Percentiles rank a stretch among this genome's conserved stretches.
Conservation (phyloP, 306 rosid genomes). For the Prunus mume region DNA sequence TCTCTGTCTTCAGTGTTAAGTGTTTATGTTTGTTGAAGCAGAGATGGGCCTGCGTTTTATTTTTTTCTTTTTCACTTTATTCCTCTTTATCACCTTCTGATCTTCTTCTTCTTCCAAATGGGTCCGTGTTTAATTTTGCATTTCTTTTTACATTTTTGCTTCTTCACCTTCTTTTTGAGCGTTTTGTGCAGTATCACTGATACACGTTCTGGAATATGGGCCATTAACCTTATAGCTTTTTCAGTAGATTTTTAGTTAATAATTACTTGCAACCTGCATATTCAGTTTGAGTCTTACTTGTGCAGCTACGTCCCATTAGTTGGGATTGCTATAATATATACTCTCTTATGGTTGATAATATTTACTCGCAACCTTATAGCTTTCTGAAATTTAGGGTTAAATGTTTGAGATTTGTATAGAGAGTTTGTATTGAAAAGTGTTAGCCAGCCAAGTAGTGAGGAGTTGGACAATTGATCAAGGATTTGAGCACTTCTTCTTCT, state of each 20-base stretch:
- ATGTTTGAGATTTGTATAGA: too few relatives aligned
- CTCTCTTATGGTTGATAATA: too few relatives aligned
- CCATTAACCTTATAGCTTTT: neutral
- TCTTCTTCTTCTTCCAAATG: slow-evolving; percentile 35
- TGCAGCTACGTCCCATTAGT: neutral
- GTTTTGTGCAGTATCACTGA: neutral
- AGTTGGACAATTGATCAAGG: too few relatives aligned
- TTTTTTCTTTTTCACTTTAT: slow-evolving; percentile 32
- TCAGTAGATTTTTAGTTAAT: neutral
- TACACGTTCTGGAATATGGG: too few relatives aligned
- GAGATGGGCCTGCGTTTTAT: slow-evolving; percentile 16
- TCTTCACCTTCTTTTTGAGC: neutral
- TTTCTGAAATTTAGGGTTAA: too few relatives aligned
- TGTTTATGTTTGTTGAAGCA: slow-evolving; percentile 6
- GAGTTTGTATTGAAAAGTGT: too few relatives aligned
- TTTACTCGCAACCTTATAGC: too few relatives aligned
- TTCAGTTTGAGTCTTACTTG: neutral
- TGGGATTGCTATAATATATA: too few relatives aligned
- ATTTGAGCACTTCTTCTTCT: too few relatives aligned
- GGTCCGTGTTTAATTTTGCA: slow-evolving; percentile 15
- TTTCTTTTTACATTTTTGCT: neutral
- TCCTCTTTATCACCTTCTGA: slow-evolving; percentile 29
- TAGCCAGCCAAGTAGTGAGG: too few relatives aligned
- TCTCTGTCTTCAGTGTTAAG: neutral
- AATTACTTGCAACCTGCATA: neutral